These are phyloP conservation scores for Albugo laibachii DNA, from an alignment of 352 stramenopile species.

Conservation along the genomic window DNA sequence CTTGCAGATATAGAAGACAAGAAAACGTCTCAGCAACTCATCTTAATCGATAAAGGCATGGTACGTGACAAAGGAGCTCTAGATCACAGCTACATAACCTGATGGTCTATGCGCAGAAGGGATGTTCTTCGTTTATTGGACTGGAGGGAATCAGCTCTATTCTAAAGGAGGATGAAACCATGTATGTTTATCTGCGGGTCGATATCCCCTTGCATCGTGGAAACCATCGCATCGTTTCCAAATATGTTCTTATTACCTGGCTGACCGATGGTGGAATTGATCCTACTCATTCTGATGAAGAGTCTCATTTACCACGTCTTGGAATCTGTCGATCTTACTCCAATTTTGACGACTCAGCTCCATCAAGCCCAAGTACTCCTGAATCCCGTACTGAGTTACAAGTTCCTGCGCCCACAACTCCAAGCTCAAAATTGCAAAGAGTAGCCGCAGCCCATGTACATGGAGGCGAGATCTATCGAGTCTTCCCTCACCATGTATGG, in stretches of 20 bases:
- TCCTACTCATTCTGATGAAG: constrained; percentile 31
- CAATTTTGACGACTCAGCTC: constrained; percentile 5
- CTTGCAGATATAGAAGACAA: constrained; percentile 33
- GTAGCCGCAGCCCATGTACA: constrained; percentile 62
- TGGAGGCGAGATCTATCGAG: constrained; percentile 67
- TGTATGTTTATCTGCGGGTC: constrained; percentile 82
- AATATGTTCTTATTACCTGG: constrained; percentile 78
- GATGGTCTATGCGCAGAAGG: constrained; percentile 22
- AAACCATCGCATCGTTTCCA: constrained; percentile 68
- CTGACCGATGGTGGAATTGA: constrained; percentile 27
- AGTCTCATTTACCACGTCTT: constrained; percentile 26
- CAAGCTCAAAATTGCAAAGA: constrained; percentile 57
- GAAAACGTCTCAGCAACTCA: constrained; percentile 31
- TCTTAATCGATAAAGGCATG: constrained; percentile 74
- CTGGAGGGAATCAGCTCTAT: constrained; percentile 58
- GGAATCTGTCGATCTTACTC: constrained; percentile 12
- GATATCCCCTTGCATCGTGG: constrained; percentile 65
- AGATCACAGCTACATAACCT: background rate
- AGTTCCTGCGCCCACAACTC: constrained; percentile 8
- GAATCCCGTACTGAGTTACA: background rate
- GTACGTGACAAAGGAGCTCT: constrained; percentile 10
- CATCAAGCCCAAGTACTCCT: constrained; percentile 6
- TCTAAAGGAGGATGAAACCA: constrained; percentile 51
- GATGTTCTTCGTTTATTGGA: constrained; percentile 62
- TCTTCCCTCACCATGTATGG: constrained; percentile 74